phyloP scores from a whole-genome alignment of 2,329 filamentous ascomycete species.

The Botrytis medusae region DNA sequence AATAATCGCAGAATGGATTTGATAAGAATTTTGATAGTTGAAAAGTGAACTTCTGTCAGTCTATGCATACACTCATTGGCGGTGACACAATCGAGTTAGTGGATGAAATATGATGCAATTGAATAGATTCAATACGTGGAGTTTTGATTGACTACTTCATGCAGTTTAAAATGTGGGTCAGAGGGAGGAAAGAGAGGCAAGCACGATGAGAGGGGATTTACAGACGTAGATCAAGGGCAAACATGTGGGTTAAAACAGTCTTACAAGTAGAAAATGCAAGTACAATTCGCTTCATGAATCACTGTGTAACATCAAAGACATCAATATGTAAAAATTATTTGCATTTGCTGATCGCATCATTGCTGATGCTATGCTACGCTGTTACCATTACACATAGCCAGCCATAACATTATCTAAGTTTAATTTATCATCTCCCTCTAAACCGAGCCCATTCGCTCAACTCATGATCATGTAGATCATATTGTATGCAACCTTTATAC shows the following conservation, averaged over 20 bases:
- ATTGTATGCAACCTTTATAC: constrained; percentile 2
- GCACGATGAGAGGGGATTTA: background rate
- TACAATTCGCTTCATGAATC: background rate
- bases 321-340: background rate
- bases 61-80: no score
- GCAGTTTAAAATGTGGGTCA: background rate
- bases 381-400: background rate
- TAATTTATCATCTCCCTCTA: background rate
- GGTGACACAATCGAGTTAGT: no score
- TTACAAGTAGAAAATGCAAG: background rate
- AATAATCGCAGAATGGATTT: no score
- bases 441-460: constrained; percentile 4
- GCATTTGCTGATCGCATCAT: background rate
- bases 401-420: background rate
- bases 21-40: no score
- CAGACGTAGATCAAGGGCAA: background rate
- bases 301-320: background rate
- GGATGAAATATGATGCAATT: no score
- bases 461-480: constrained; percentile 12
- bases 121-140: background rate
- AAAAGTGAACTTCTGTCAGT: no score
- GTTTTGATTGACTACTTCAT: background rate
- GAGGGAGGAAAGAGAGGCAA: background rate
- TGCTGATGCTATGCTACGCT: constrained; percentile 2
- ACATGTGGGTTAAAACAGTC: background rate